Evolutionary conservation across 2,329 filamentous ascomycete genomes (phyloP), one percentile per base, ranked within the genome.

Genomic region (Meredithiella fracta): DNA sequence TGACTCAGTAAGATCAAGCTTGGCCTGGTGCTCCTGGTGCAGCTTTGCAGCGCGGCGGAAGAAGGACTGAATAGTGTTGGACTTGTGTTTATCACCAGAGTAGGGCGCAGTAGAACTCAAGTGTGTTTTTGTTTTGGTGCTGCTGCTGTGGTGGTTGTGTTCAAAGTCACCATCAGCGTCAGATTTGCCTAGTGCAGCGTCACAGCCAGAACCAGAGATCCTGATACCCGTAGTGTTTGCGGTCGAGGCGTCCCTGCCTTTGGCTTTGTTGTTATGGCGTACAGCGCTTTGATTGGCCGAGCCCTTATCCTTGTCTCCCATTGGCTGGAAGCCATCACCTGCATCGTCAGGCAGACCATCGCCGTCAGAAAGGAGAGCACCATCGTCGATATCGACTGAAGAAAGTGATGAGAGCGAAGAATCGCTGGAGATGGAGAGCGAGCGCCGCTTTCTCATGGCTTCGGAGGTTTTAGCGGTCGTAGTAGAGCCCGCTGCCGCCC

Each of bases 341-440:
- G 25, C 42, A 34, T 23, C 44, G 37, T n/a, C 25, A 29, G 49
- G 17, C 6, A 26, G 25, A 54, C 37, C 52, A 26, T 57, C 55
- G 14, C 38, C 51, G 42, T 37, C 55, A 11, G 56, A 58, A 31
- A 58, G 51, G 14, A 58, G 29, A 2, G 50, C 31, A 26, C 51
- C 47, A 26, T 58, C 57, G 29, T 58, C 53, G 17, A 54, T 23
- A 11, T 52, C 50, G 9, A 42, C 56, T 20, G 57, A 58, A 38
- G 57, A 58, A 15, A 58, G 49, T 2, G 57, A 58, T 4, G 57
- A 58, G 22, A 58, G 57, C 22, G 57, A 58, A 6, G 57, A 58
- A 47, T 53, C 53, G n/a, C 57, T 58, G 17, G 57, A 58, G n/a
- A 55, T 15, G 15, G 57, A 58, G 20, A 55, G 15, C 9, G 57